Evolutionary conservation across 345 rosid genomes (phyloP), one percentile per base, ranked within the genome.

Genomic region (Turritis glabra): DNA sequence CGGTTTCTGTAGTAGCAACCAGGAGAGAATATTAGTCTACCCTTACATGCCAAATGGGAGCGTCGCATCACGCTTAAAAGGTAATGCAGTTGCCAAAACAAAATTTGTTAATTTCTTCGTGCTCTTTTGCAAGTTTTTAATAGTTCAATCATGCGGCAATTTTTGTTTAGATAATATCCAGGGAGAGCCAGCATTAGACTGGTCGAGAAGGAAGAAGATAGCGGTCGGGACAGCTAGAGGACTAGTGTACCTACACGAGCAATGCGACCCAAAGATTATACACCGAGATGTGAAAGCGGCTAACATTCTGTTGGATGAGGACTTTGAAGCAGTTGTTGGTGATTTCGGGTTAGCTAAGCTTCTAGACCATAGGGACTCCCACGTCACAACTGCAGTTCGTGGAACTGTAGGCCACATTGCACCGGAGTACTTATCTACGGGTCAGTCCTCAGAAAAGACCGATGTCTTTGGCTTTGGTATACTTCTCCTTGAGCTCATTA

Each of bases 261-360:
- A 93, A 35, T 90, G 98, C 22, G 98, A 93, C 65, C 98, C 96
- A 1, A 93, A 90, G 80, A 93, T 93, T 15, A 93, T 93, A 43
- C 98, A 93, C 77, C 85, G 98, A 2, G 98, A 93, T 79, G 98
- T 93, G 74, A 93, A 93, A 78, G 98, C 98, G 6, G 98, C 97
- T 82, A 93, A 90, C 79, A 93, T 93, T 78, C 80, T 93, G 59
- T 75, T 90, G 79, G 98, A 93, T 78, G 96, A 85, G 69, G 97
- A 89, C 57, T 90, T 90, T 59, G 98, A 93, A 77, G 98, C 98
- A n/a, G 93, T 93, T 30, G 98, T 93, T 51, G 98, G 98, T 14
- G 98, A 93, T 85, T 93, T 93, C 29, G 98, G 98, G 62, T 80
- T 93, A 78, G 98, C 98, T 23, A 93, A 93, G 90, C 98, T 93